Conservation (phyloP, 2,329 filamentous ascomycete species). For the Apiospora koreana region DNA sequence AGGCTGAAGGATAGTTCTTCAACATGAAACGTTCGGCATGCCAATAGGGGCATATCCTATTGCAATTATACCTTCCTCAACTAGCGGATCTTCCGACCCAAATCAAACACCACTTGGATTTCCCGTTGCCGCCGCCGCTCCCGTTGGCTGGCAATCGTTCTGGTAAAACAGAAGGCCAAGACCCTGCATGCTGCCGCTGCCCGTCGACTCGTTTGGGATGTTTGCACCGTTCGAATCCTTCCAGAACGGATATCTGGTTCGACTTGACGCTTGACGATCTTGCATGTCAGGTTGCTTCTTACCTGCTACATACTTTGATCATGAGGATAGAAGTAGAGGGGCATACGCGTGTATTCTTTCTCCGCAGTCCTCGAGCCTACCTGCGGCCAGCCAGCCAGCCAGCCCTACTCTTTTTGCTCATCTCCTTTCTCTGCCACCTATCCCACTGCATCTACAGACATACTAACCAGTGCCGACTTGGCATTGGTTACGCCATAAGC, state of each 20-base stretch:
- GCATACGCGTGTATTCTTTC: neutral
- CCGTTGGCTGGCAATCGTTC: neutral
- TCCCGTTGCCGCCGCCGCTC: neutral
- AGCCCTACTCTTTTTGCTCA: neutral
- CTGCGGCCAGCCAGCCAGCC: neutral
- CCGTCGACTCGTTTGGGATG: neutral
- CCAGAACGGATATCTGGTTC: constrained; percentile 2
- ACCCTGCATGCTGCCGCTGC: neutral
- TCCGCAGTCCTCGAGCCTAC: neutral
- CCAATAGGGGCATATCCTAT: neutral
- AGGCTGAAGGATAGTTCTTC: neutral
- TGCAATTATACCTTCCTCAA: neutral
- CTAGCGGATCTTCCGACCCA: neutral
- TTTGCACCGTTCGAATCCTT: neutral
- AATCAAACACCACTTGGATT: neutral
- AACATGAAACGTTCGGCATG: neutral
- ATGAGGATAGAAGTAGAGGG: neutral
- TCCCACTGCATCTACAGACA: neutral
- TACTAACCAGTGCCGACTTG: neutral
- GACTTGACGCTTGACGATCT: neutral
- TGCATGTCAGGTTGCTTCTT: neutral
- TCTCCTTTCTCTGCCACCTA: neutral
- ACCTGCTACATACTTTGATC: neutral
- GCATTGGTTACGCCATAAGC: neutral
- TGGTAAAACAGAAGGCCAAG: neutral